Evolutionary conservation across 495 filamentous ascomycete species (phyloP).

Genomic region (Chaetomium cochliodes): DNA sequence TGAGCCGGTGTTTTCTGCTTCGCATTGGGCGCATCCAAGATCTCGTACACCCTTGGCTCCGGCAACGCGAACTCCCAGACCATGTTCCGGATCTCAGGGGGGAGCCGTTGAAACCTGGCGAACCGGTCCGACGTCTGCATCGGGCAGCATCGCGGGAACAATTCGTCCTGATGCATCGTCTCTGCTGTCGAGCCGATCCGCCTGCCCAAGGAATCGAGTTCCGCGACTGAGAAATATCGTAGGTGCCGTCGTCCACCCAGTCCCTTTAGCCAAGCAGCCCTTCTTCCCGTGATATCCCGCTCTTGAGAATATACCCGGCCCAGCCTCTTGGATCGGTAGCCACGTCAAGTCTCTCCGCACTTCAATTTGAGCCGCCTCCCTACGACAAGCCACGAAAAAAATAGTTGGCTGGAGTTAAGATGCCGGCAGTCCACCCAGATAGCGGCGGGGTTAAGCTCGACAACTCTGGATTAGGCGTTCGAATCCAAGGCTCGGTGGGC

Average conservation of each 20-base stretch:
- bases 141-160: constrained; percentile 29
- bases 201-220: not conserved
- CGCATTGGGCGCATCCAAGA: constrained; percentile 48
- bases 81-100: constrained; percentile 42
- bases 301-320: constrained; percentile 33
- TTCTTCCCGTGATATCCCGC: constrained; percentile 23
- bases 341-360: constrained; percentile 33
- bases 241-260: constrained; percentile 2
- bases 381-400: constrained; percentile 33
- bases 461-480: constrained; percentile 6
- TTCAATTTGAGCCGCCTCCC: constrained; percentile 30
- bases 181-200: constrained; percentile 10
- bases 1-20: constrained; percentile 42
- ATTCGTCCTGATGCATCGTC: constrained; percentile 29
- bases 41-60: constrained; percentile 49
- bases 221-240: constrained; percentile 9
- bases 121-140: constrained; percentile 31
- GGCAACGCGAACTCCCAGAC: constrained; percentile 50
- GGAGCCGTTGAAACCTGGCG: constrained; percentile 35
- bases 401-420: constrained; percentile 30
- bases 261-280: constrained; percentile 20
- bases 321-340: constrained; percentile 32
- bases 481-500: constrained; percentile 4
- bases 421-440: constrained; percentile 21
- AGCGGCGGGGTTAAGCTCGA: constrained; percentile 11